phyloP scores from a whole-genome alignment of 805 yeast genomes.

The Clavispora asparagi region DNA sequence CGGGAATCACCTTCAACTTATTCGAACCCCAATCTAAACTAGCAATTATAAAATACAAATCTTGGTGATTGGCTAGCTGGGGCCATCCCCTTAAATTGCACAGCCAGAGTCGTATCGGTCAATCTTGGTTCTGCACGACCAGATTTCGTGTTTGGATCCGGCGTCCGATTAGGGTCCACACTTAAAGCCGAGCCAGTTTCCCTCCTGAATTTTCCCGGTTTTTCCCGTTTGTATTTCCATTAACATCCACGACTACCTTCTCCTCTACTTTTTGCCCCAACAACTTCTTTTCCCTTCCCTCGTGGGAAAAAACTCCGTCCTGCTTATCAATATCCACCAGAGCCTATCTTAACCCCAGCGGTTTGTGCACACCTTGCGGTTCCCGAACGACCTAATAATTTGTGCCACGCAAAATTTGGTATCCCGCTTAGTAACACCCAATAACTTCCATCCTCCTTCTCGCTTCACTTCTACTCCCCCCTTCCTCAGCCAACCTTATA shows the following conservation, averaged over 20 bases:
- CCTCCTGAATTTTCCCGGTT: background rate
- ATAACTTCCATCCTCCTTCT: background rate
- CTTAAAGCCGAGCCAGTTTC: background rate
- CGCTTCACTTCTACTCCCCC: background rate
- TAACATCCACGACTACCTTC: background rate
- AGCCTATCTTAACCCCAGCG: background rate
- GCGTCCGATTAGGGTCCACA: background rate
- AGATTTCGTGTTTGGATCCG: background rate
- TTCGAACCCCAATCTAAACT: too few relatives aligned
- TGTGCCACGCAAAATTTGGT: background rate
- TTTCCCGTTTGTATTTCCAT: too few relatives aligned
- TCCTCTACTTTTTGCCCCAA: too few relatives aligned
- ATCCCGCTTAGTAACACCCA: background rate
- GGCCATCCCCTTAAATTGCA: background rate
- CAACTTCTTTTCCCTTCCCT: too few relatives aligned
- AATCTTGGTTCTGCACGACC: background rate
- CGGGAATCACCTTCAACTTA: too few relatives aligned
- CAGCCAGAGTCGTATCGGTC: background rate
- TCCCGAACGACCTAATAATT: conserved; percentile 1
- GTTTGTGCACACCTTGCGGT: background rate
- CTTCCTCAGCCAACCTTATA: background rate
- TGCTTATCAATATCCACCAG: background rate
- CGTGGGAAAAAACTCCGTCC: too few relatives aligned
- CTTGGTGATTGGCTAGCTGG: too few relatives aligned
- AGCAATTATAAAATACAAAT: too few relatives aligned